Base-by-base conservation (phyloP, 805 yeast genomes). In the Yarrowia deformans region DNA sequence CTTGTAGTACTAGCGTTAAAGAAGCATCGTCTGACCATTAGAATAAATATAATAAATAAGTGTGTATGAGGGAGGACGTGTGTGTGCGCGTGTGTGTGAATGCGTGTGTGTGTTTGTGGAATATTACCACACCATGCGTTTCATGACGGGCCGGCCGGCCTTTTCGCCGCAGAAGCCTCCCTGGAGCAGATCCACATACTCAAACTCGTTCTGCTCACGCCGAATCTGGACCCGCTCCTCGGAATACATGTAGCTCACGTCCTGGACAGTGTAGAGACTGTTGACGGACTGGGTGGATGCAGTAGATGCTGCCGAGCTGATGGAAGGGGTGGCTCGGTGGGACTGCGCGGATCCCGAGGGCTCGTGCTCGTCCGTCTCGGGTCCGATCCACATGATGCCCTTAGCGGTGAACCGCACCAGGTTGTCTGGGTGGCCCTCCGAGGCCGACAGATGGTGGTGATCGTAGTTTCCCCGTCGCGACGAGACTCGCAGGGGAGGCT, bases 381-480 rank as follows among this genome's bases (percentile, higher is more conserved):
- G 66, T 18, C 66, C 66, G 42, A 60, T 60, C 66, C 66, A 60
- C 66, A 60, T 34, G 66, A 60, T 60, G 16, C 66, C 66, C 43
- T 60, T 60, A 52, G 66, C 66, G 8, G 66, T 60, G 66, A 60
- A 60, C 8, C 66, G 52, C 13, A 60, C 66, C 52, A 43, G 66
- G 42, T 60, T 45, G 52, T 45, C 52, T 19, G 40, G 14, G 13
- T 45, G 32, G 42, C 66, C 66, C 13, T 60, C 42, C 13, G 66
- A 45, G 5, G 52, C 13, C 13, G 52, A 43, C 18, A 60, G 40
- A 14, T 32, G 10, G 35, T 45, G 32, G n/a, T 35, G 19, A 43
- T 43, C 32, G 32, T 8, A 45, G 49, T 45, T 19, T 23, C 3
- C 2, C 4, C 29, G 29, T 14, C 29, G 49, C 10, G 49, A 45